Base-by-base conservation (phyloP, 495 filamentous ascomycete species). In the Cudoniella acicularis region DNA sequence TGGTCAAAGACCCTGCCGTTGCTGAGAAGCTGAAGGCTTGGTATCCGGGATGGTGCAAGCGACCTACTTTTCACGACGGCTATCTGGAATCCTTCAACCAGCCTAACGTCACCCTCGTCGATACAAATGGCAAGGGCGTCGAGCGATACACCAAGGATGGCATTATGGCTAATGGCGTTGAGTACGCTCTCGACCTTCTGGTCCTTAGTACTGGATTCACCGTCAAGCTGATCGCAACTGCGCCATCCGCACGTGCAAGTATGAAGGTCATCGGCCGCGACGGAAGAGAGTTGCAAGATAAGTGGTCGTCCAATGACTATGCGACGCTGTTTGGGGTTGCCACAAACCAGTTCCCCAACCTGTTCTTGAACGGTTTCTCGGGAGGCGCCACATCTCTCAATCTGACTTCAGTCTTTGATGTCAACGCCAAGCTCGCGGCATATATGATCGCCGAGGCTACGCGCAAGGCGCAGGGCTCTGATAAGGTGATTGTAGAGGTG, bases 311-410 rank as follows among this genome's bases (percentile, higher is more conserved):
- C 9, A 8, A 16, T 9, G 36, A 16, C 9, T 8, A 16, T 41
- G 9, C 36, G 36, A 41, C 36, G 9, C 16, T 41, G 36, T 41
- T 41, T 16, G 36, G 36, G 9, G 16, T 41, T 16, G 9, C 8
- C 16, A 9, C 16, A 8, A 8, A 16, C 16, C 9, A 41, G 9
- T 83, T 83, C 54, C 82, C 83, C 21, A 85, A 84, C 54, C 61
- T 84, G 13, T 83, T 84, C 67, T 75, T 74, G 51, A 49, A 71
- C 0, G 73, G 73, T 20, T 46, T 69, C 0, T 49, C 57, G 18
- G n/a, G n/a, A n/a, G n/a, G n/a, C n/a, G n/a, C n/a, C n/a, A n/a
- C n/a, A n/a, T n/a, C n/a, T n/a, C n/a, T n/a, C n/a, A n/a, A n/a
- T n/a, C n/a, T n/a, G n/a, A n/a, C n/a, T n/a, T n/a, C n/a, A n/a